Percentiles rank a stretch among this genome's conserved stretches.
Evolutionary conservation across 2,329 filamentous ascomycete species (phyloP).

Genomic region (Ceratocystiopsis minuta): DNA sequence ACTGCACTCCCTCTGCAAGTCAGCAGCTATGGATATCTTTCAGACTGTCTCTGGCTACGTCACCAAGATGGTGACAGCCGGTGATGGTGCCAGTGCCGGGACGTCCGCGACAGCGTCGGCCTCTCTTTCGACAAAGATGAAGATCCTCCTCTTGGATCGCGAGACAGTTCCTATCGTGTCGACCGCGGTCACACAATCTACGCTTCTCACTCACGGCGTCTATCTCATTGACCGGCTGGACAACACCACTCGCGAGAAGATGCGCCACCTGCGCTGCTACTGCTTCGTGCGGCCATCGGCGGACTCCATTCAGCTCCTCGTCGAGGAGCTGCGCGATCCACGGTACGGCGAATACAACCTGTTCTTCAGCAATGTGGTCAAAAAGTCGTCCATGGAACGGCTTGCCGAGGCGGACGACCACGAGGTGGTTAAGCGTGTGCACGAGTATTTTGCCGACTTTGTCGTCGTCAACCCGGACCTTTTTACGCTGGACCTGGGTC

Average conservation of each 20-base stretch:
- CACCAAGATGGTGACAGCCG: conserved; percentile 81
- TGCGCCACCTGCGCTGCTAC: conserved; percentile 87
- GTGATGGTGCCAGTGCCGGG: conserved; percentile 43
- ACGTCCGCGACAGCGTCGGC: conserved; percentile 43
- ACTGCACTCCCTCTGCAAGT: neutral
- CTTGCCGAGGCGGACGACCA: conserved; percentile 94
- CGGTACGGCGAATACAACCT: conserved; percentile 96
- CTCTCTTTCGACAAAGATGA: conserved; percentile 78
- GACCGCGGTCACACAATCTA: conserved; percentile 86
- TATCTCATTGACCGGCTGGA: conserved; percentile 95
- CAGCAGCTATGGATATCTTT: conserved; percentile 66
- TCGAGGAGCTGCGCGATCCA: conserved; percentile 88
- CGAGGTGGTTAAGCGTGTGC: conserved; percentile 83
- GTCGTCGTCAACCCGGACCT: conserved; percentile 89
- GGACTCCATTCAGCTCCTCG: conserved; percentile 80
- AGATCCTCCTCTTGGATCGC: conserved; percentile 82
- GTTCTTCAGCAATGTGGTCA: conserved; percentile 94
- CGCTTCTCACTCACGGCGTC: conserved; percentile 86
- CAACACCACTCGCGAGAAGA: conserved; percentile 80
- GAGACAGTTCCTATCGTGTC: conserved; percentile 92
- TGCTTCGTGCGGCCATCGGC: conserved; percentile 86
- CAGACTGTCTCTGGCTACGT: conserved; percentile 89
- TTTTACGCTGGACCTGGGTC: conserved; percentile 53
- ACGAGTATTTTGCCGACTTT: conserved; percentile 95
- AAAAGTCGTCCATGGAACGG: conserved; percentile 86